Evolutionary conservation across 768 basidiomycete species (phyloP), one percentile per base, ranked within the genome.

Genomic region (Tricholoma flavovirens): DNA sequence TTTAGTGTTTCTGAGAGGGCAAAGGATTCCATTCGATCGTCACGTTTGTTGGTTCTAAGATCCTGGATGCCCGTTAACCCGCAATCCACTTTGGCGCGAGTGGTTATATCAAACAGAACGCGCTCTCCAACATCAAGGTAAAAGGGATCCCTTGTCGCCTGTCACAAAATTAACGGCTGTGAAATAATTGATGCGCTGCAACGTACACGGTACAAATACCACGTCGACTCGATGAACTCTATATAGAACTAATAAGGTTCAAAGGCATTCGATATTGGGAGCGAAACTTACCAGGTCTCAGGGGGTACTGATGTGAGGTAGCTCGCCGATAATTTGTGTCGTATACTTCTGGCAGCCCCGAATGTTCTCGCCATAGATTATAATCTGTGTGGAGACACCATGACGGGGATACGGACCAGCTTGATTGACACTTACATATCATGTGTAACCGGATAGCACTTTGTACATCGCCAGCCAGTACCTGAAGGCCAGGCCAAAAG

Each of bases 1-100:
- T 95, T 96, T 48, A 97, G 73, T 0, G 93, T 93, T 72, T 96
- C 95, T 3, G 91, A 93, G 30, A 98, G 77, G n/a, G 84, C 84
- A 69, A 98, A 99, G 4, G 90, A 93, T 69, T 98, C 97, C 97
- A 98, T 98, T 57, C 96, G 82, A 64, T 98, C 93, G 60, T 95
- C 93, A 15, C 82, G 83, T 62, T 83, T 76, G 61, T 91, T 89
- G 29, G 77, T 84, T 40, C 86, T 77, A 2, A 98, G 78, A 69
- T 97, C 89, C 60, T 79, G 76, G 55, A 98, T 84, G 7, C 90
- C 86, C 5, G 88, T 80, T 45, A 98, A 76, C 1, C 96, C 96
- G 67, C 96, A 98, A 10, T 82, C 78, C 4, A 94, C 92, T 69
- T 86, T 90, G 15, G 91, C 77, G 48, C 93, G 81, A 9, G 77